These are phyloP conservation scores for Hordeum pubiflorum DNA, from an alignment of 202 grass and related monocot genomes.

Conservation along the genomic window DNA sequence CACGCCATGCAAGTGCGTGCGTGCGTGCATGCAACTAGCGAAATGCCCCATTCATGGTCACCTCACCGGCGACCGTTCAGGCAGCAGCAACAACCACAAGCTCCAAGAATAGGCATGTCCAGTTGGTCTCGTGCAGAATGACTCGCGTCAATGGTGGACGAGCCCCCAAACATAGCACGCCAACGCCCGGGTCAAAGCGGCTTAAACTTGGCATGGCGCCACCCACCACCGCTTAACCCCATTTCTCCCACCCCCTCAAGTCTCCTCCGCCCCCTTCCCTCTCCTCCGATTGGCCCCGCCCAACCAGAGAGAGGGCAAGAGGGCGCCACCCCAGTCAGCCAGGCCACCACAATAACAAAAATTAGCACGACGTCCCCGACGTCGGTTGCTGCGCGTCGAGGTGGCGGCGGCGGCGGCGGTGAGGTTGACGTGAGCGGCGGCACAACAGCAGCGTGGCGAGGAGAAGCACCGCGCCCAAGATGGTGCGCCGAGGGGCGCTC, in stretches of 20 bases:
- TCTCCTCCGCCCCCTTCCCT: background rate
- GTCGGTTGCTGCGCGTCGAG: background rate
- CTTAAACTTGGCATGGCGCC: constrained; percentile 5
- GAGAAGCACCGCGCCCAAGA: background rate
- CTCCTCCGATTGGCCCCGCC: constrained; percentile 14
- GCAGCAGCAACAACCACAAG: background rate
- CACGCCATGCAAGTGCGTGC: too few species aligned
- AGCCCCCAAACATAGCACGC: background rate
- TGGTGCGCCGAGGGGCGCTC: constrained; percentile 25
- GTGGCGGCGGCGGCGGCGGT: background rate
- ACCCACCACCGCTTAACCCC: background rate
- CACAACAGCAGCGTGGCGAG: background rate
- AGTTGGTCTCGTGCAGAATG: background rate
- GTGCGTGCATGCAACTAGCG: background rate
- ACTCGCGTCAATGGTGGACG: background rate
- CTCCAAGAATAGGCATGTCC: background rate
- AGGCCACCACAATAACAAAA: background rate
- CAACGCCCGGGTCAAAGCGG: background rate
- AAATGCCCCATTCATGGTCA: background rate
- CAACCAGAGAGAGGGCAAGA: constrained; percentile 19
- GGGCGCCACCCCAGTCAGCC: constrained; percentile 1
- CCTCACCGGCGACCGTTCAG: background rate
- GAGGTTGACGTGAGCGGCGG: background rate
- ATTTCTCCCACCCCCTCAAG: constrained; percentile 3
- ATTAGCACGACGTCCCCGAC: background rate